Percentiles rank a stretch among this genome's conserved stretches.
These are phyloP conservation scores for Boletales sp. DNA, from an alignment of 768 basidiomycete genomes.

Conservation along the genomic window DNA sequence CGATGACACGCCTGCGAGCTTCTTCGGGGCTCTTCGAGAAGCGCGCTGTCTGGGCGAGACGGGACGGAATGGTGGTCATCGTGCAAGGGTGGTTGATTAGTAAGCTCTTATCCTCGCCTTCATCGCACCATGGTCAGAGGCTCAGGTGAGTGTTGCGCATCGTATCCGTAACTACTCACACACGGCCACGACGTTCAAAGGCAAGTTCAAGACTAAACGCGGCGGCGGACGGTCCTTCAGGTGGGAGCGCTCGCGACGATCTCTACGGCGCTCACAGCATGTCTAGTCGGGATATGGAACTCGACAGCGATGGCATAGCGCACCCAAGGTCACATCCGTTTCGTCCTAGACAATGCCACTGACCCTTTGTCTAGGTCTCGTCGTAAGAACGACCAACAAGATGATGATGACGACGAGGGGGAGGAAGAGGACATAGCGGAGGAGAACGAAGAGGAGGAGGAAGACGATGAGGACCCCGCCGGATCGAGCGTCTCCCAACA, in stretches of 20 bases:
- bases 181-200: constrained; percentile 32
- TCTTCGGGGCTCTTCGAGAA: constrained; percentile 56
- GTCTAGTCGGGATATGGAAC: constrained; percentile 53
- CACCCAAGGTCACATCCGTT: constrained; percentile 44
- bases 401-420: constrained; percentile 38
- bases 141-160: constrained; percentile 15
- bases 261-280: constrained; percentile 2
- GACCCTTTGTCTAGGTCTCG: constrained; percentile 11
- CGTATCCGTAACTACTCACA: background rate
- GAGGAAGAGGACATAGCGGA: constrained; percentile 40
- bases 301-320: constrained; percentile 57
- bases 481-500: constrained; percentile 28
- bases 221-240: constrained; percentile 88
- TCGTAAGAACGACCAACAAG: constrained; percentile 28
- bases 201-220: constrained; percentile 83
- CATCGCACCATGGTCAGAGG: constrained; percentile 30
- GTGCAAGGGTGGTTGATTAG: background rate
- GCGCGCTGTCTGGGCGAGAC: constrained; percentile 70
- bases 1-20: constrained; percentile 63
- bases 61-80: constrained; percentile 86
- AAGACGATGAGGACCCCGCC: constrained; percentile 36
- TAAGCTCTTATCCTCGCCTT: background rate
- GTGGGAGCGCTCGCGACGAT: constrained; percentile 30
- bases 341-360: constrained; percentile 10
- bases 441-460: constrained; percentile 40